phyloP scores from a whole-genome alignment of 495 filamentous ascomycete genomes.

The Penicilliopsis zonata region DNA sequence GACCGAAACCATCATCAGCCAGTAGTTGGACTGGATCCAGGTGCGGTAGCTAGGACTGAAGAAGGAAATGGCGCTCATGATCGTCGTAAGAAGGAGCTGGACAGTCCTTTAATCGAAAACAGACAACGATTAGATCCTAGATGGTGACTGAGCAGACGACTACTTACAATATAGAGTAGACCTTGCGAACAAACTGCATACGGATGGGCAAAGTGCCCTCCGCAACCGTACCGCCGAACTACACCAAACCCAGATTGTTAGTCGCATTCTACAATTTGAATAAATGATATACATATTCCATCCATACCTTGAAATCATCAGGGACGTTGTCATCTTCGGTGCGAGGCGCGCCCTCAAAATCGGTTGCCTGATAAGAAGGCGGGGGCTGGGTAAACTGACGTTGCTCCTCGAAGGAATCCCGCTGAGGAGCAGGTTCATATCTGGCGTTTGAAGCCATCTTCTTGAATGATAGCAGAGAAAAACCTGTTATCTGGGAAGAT shows the following conservation, averaged over 20 bases:
- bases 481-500: too few species aligned
- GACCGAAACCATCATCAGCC: constrained; percentile 76
- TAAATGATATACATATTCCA: not conserved
- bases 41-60: constrained; percentile 63
- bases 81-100: constrained; percentile 75
- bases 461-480: too few species aligned
- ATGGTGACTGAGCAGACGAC: too few species aligned
- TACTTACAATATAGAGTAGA: constrained; percentile 68
- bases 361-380: constrained; percentile 50
- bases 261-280: constrained; percentile 1
- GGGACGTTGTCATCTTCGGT: constrained; percentile 83
- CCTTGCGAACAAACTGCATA: constrained; percentile 96
- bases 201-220: constrained; percentile 92
- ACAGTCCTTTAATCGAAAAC: constrained; percentile 50
- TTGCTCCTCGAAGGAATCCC: constrained; percentile 60
- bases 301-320: constrained; percentile 85
- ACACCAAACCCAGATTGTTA: constrained; percentile 6
- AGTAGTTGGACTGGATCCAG: constrained; percentile 79
- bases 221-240: constrained; percentile 84
- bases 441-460: constrained; percentile 57
- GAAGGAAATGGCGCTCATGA: constrained; percentile 74
- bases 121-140: too few species aligned
- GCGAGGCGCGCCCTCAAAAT: constrained; percentile 44
- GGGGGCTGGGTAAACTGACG: constrained; percentile 68
- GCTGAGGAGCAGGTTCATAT: constrained; percentile 59